Conservation (phyloP, 2,329 filamentous ascomycete species). For the Claviceps paspali region DNA sequence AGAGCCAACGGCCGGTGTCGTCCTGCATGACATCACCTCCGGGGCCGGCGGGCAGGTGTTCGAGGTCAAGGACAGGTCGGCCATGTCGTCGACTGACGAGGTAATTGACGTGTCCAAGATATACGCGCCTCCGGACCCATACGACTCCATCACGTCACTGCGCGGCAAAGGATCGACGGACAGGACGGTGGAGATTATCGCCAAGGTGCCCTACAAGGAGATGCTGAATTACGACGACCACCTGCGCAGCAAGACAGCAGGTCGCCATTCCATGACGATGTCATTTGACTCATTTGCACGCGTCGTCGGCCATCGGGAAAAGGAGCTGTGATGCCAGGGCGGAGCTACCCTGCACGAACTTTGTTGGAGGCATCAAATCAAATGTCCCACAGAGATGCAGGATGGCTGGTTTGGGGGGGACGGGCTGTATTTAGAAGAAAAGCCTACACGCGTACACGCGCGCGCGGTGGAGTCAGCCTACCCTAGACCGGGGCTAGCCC, state of each 20-base stretch:
- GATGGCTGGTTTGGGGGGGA: too few species aligned
- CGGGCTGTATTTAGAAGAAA: too few species aligned
- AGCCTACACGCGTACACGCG: too few species aligned
- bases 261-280: slow-evolving; percentile 50
- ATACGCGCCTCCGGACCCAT: slow-evolving; percentile 81
- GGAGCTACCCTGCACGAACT: too few species aligned
- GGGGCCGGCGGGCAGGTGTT: slow-evolving; percentile 59
- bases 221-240: slow-evolving; percentile 93
- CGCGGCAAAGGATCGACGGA: slow-evolving; percentile 33
- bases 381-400: too few species aligned
- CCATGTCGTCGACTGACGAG: slow-evolving; percentile 20
- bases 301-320: slow-evolving; percentile 39
- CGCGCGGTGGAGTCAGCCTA: too few species aligned
- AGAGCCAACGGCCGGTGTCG: slow-evolving; percentile 62
- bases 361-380: too few species aligned
- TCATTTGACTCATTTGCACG: slow-evolving; percentile 41
- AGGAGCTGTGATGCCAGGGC: slow-evolving; percentile 24
- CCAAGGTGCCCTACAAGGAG: slow-evolving; percentile 83
- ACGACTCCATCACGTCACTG: slow-evolving; percentile 43
- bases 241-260: slow-evolving; percentile 74
- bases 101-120: slow-evolving; percentile 57
- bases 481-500: too few species aligned
- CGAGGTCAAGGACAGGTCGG: slow-evolving; percentile 45
- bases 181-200: slow-evolving; percentile 52
- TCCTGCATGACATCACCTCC: slow-evolving; percentile 68